Percentiles rank a stretch among this genome's conserved stretches.
Conservation (phyloP, 1,139 yeast genomes). For the Groenewaldozyma auringiensis region DNA sequence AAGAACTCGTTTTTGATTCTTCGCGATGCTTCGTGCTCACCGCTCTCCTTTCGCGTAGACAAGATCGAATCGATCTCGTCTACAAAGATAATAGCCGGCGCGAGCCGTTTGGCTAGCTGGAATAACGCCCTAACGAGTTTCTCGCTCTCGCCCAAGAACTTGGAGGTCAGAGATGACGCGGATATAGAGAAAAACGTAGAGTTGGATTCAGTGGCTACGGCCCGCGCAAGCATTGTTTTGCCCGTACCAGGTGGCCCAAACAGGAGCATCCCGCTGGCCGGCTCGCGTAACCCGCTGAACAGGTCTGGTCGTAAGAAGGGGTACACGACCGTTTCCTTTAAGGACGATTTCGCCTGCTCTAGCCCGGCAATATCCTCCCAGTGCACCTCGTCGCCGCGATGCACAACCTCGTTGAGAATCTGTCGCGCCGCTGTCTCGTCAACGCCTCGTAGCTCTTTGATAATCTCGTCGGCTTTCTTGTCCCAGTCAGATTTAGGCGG, state of each 20-base stretch:
- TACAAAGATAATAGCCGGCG: conserved; percentile 91
- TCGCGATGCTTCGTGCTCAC: conserved; percentile 88
- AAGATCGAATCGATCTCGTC: conserved; percentile 93
- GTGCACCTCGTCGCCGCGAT: conserved; percentile 89
- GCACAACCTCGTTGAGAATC: conserved; percentile 83
- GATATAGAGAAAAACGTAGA: conserved; percentile 91
- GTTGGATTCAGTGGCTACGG: conserved; percentile 94
- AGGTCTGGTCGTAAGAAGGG: conserved; percentile 93
- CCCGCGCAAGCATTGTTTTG: conserved; percentile 94
- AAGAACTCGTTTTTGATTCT: conserved; percentile 90
- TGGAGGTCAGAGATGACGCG: conserved; percentile 87
- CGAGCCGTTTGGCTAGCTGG: conserved; percentile 71
- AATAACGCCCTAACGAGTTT: conserved; percentile 87
- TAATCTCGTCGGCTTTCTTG: conserved; percentile 21
- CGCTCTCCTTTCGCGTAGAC: conserved; percentile 70
- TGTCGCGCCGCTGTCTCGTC: conserved; percentile 72
- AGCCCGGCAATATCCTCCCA: conserved; percentile 98
- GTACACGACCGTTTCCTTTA: conserved; percentile 94
- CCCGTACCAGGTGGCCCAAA: conserved; percentile 99
- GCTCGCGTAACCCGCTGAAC: conserved; percentile 86
- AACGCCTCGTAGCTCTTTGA: conserved; percentile 36
- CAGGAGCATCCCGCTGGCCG: conserved; percentile 89
- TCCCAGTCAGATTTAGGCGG: conserved; percentile 21
- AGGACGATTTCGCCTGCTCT: conserved; percentile 78
- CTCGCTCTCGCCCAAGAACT: conserved; percentile 84